A percentile compares a stretch with the other conserved stretches of the same genome.
Evolutionary conservation across 2,329 filamentous ascomycete species (phyloP).

Genomic region (Metarhizium album): DNA sequence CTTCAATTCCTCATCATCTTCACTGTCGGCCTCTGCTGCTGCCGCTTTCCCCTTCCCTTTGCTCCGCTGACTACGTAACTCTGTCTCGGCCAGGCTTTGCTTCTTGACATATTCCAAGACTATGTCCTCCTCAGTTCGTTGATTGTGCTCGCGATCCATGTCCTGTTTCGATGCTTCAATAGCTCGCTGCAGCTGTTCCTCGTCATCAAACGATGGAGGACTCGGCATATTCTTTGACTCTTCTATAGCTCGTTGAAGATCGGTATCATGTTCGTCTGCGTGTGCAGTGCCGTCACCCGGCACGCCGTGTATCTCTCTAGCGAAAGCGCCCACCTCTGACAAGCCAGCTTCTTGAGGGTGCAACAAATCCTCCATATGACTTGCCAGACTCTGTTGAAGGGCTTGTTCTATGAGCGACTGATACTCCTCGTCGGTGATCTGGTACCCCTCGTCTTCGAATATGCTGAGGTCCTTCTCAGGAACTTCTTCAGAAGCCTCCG

Average conservation of each 20-base stretch:
- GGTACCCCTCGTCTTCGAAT: constrained; percentile 29
- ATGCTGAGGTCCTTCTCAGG: constrained; percentile 18
- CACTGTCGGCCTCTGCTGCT: constrained; percentile 22
- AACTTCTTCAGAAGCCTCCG: constrained; percentile 13
- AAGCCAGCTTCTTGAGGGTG: constrained; percentile 12
- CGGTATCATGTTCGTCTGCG: constrained; percentile 12
- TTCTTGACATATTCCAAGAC: constrained; percentile 68
- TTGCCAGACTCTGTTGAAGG: constrained; percentile 38
- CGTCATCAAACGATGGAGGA: background rate
- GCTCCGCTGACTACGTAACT: constrained; percentile 27
- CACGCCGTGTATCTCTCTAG: background rate
- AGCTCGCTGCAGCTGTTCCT: constrained; percentile 30
- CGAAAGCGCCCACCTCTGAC: constrained; percentile 8
- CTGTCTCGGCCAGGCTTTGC: constrained; percentile 62
- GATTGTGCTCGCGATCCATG: constrained; percentile 27
- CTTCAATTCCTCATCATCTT: constrained; percentile 47
- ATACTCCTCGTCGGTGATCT: constrained; percentile 47
- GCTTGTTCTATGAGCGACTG: constrained; percentile 45
- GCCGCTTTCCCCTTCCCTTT: constrained; percentile 24
- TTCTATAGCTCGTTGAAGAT: constrained; percentile 30
- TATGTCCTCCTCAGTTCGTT: constrained; percentile 56
- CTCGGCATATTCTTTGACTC: constrained; percentile 19
- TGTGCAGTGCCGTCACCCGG: background rate
- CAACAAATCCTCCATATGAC: constrained; percentile 7
- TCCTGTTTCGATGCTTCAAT: constrained; percentile 34